Percentiles rank a stretch among this genome's conserved stretches.
These are phyloP conservation scores for Sporobolomyces phaffii DNA, from an alignment of 768 basidiomycete species.

Conservation along the genomic window DNA sequence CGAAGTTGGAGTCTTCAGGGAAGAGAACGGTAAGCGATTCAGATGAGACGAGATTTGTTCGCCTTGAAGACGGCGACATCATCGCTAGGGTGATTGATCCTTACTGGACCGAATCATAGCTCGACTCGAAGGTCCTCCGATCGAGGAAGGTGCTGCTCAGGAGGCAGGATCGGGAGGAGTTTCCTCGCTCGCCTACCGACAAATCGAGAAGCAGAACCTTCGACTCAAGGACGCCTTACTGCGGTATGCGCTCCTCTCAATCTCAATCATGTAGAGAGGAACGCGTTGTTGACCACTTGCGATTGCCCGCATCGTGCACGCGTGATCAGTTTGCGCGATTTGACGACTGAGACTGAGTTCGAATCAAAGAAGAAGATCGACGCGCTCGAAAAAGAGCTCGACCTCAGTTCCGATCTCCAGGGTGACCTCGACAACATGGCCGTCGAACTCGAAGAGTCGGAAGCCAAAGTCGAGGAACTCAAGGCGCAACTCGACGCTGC, in stretches of 20 bases:
- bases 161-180: constrained; percentile 44
- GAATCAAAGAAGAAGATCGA: constrained; percentile 72
- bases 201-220: constrained; percentile 95
- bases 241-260: constrained; percentile 52
- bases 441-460: constrained; percentile 78
- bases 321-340: constrained; percentile 65
- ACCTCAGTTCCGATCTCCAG: constrained; percentile 70
- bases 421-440: constrained; percentile 62
- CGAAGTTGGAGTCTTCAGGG: constrained; percentile 29
- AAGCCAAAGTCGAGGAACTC: constrained; percentile 84
- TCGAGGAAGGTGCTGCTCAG: constrained; percentile 38
- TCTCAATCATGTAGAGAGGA: not conserved
- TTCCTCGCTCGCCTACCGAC: constrained; percentile 54
- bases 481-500: constrained; percentile 93
- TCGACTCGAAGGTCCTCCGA: constrained; percentile 42
- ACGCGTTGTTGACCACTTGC: not conserved
- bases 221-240: constrained; percentile 89
- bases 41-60: too few relatives aligned
- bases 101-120: constrained; percentile 6
- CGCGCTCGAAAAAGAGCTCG: constrained; percentile 85
- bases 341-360: constrained; percentile 77
- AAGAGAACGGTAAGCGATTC: constrained; percentile 31
- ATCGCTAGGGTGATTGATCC: too few relatives aligned
- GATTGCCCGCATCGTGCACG: not conserved
- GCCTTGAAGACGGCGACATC: too few relatives aligned